Evolutionary conservation across 1,139 yeast genomes (phyloP).

Genomic region (Geotrichum klebahnii): DNA sequence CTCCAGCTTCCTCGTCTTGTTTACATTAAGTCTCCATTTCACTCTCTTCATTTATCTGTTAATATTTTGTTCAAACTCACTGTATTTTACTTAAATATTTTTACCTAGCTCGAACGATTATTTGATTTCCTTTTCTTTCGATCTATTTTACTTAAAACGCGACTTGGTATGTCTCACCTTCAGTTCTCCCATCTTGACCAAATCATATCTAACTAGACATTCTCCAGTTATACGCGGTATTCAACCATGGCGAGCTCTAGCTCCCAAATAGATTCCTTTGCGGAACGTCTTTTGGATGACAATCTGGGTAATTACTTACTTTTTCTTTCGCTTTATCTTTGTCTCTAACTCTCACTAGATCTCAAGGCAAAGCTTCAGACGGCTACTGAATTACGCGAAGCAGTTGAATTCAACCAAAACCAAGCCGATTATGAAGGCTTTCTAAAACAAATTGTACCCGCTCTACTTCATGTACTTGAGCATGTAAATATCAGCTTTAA

Average conservation of each 20-base stretch:
- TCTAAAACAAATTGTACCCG: conserved; percentile 36
- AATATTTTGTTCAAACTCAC: too few relatives aligned
- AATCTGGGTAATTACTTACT: conserved; percentile 23
- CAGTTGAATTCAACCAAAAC: conserved; percentile 77
- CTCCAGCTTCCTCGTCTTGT: too few relatives aligned
- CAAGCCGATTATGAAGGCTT: conserved; percentile 64
- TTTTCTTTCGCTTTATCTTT: neutral
- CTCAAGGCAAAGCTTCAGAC: conserved; percentile 58
- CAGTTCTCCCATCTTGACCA: neutral
- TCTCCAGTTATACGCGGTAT: conserved; percentile 12
- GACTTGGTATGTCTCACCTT: neutral
- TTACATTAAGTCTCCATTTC: too few relatives aligned
- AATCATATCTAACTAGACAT: neutral
- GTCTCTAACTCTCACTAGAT: conserved; percentile 41
- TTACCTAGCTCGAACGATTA: too few relatives aligned
- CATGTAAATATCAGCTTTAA: conserved; percentile 68
- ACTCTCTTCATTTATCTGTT: too few relatives aligned
- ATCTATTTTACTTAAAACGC: neutral
- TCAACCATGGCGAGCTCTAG: conserved; percentile 19
- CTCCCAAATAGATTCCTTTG: conserved; percentile 24
- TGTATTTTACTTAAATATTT: too few relatives aligned
- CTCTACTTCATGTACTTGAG: conserved; percentile 46
- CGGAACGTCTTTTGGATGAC: conserved; percentile 26
- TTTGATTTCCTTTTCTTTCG: too few relatives aligned
- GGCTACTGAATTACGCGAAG: conserved; percentile 77